Base-by-base conservation (phyloP, 2,329 filamentous ascomycete genomes). In the Penicillium rolfsii region DNA sequence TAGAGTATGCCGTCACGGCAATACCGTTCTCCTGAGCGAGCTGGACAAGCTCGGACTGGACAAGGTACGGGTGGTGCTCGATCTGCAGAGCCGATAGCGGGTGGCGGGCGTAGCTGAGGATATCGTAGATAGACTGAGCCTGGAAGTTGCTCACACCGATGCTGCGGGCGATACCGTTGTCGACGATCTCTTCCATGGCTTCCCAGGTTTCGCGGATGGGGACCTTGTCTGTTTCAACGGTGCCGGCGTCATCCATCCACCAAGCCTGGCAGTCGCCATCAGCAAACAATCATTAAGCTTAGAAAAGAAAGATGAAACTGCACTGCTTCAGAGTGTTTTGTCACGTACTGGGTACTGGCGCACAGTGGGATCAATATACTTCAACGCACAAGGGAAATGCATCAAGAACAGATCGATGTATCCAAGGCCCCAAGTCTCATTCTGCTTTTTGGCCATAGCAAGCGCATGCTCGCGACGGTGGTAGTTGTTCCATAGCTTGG, bases 131-230 rank as follows among this genome's bases (percentile, higher is more conserved):
- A 6, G 52, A 57, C n/a, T 59, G 57, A 2, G 57, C 57, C n/a
- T 62, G 56, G 53, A 62, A 62, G 28, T 62, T 62, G 49, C 60
- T 62, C 9, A 62, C 57, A 22, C 60, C 60, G 33, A 62, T 59
- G 26, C 60, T 59, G 48, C 53, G 53, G 12, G 57, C 60, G n/a
- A 62, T 49, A 38, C 60, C 60, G 35, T 36, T 50, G 26, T 62
- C 57, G 16, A 62, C 60, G 26, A 62, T 35, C 14, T 55, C 38
- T 16, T 62, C 60, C 57, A 62, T 59, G 2, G 60, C 60, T 36
- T 54, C 53, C 57, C 57, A 62, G 30, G 60, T 59, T 40, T 62
- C 60, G 26, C 43, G 53, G 33, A 62, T 59, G 2, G 60, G 57
- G 5, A 62, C 52, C 9, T 57, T 60, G 33, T 54, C 58, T 5